Conservation (phyloP, 2,329 filamentous ascomycete species). For the Cladosporium sp. region DNA sequence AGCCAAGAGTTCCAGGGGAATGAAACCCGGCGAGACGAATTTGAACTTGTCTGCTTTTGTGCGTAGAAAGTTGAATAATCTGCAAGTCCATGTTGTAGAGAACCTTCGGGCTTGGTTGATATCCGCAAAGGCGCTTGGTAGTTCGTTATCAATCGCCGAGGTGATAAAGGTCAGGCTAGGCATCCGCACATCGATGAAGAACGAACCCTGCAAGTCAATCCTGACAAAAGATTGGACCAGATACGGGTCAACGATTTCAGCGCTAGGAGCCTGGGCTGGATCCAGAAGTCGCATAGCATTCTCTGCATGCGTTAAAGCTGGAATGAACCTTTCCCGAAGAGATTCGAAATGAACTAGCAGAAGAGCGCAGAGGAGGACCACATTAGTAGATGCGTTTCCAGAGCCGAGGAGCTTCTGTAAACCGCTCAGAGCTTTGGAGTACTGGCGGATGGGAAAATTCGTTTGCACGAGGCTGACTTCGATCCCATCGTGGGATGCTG, state of each 20-base stretch:
- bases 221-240: slow-evolving; percentile 27
- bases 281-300: slow-evolving; percentile 29
- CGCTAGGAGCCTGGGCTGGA: slow-evolving; percentile 12
- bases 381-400: slow-evolving; percentile 21
- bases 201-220: slow-evolving; percentile 28
- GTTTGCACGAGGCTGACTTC: slow-evolving; percentile 21
- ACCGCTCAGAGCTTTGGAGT: slow-evolving; percentile 28
- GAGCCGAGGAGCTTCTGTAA: slow-evolving; percentile 25
- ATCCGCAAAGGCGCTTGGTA: slow-evolving; percentile 24
- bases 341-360: slow-evolving; percentile 32
- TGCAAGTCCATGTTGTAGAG: slow-evolving; percentile 25
- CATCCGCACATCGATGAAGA: slow-evolving; percentile 24
- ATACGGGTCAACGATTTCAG: slow-evolving; percentile 23
- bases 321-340: slow-evolving; percentile 27
- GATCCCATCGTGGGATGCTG: slow-evolving; percentile 15
- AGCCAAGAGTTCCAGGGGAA: slow-evolving; percentile 26
- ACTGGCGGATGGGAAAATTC: slow-evolving; percentile 26
- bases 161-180: slow-evolving; percentile 28
- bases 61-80: slow-evolving; percentile 28
- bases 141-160: slow-evolving; percentile 22
- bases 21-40: slow-evolving; percentile 20
- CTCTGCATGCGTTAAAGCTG: slow-evolving; percentile 29
- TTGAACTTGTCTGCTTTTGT: slow-evolving; percentile 25
- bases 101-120: slow-evolving; percentile 27
- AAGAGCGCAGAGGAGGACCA: slow-evolving; percentile 28